Base-by-base conservation (phyloP, 306 rosid species). In the Prunus dulcis region DNA sequence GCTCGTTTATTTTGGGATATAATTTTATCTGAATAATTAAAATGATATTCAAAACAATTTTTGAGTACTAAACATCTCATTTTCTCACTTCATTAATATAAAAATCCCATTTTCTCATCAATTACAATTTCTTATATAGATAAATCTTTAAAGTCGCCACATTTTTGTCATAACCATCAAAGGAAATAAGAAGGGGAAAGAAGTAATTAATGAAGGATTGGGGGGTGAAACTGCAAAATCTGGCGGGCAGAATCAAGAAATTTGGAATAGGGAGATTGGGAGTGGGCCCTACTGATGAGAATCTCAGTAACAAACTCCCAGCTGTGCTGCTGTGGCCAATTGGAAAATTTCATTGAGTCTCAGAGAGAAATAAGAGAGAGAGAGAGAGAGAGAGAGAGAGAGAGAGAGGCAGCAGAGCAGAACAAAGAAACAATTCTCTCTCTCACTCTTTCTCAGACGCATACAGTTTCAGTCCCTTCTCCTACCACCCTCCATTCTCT, bases 291-390 rank as follows among this genome's bases (percentile, higher is more conserved):
- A 53, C 19, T 47, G 25, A 66, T 66, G 74, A 53, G 77, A 81
- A 61, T 82, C 82, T 82, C 71, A 27, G 71, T 63, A 82, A 82
- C 82, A 79, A 57, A 63, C 84, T 76, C 78, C 52, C 74, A 78
- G 34, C 51, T 58, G 13, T 78, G 74, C 73, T 72, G 67, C 57
- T 61, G 34, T 65, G 28, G 71, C 53, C 41, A 47, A n/a, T 23
- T 50, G 53, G 17, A 19, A 62, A 74, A 47, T 18, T 50, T 12
- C 32, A 12, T 0, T 6, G 43, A 47, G 51, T 47, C 20, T 15
- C 56, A 52, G 62, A 20, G 15, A 12, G 14, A 28, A 34, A 5
- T 34, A 34, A 6, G 25, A 34, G 19, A 34, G 49, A 19, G 12
- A n/a, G n/a, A n/a, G n/a, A n/a, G n/a, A n/a, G n/a, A n/a, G n/a